Percentiles rank a stretch among this genome's conserved stretches.
Evolutionary conservation across 768 basidiomycete species (phyloP).

Genomic region (Dendrothele bispora): DNA sequence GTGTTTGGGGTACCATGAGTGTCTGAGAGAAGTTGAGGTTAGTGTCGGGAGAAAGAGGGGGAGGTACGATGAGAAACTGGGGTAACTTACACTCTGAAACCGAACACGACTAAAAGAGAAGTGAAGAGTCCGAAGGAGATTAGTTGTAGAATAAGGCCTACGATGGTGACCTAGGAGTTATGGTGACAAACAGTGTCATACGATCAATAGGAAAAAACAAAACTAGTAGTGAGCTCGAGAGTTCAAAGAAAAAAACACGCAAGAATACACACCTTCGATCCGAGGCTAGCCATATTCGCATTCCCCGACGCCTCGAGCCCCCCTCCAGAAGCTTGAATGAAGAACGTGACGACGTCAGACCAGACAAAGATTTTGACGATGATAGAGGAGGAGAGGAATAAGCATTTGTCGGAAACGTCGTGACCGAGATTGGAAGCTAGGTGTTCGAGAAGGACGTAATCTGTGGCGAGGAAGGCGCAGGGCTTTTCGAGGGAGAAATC

Average conservation of each 20-base stretch:
- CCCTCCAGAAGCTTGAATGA: conserved; percentile 46
- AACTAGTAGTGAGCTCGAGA: too few relatives aligned
- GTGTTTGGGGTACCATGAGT: neutral
- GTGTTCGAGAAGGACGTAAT: conserved; percentile 52
- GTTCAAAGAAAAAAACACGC: too few relatives aligned
- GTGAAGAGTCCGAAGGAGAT: conserved; percentile 41
- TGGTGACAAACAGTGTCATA: neutral
- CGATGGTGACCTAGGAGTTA: conserved; percentile 33
- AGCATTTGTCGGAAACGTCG: conserved; percentile 34
- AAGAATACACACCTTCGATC: conserved; percentile 28
- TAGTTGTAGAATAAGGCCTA: conserved; percentile 43
- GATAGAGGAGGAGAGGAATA: conserved; percentile 36
- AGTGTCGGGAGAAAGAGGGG: too few relatives aligned
- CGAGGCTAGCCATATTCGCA: conserved; percentile 8
- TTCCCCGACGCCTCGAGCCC: conserved; percentile 25
- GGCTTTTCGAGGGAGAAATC: too few relatives aligned
- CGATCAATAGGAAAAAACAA: too few relatives aligned
- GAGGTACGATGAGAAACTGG: neutral
- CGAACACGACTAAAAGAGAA: conserved; percentile 31
- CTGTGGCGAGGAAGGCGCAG: conserved; percentile 56
- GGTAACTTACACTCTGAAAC: conserved; percentile 31
- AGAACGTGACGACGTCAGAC: conserved; percentile 52
- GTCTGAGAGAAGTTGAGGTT: neutral
- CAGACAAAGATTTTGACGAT: conserved; percentile 50
- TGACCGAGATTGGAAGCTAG: conserved; percentile 32